Conservation (phyloP, 2,329 filamentous ascomycete species). For the Penicillium freii region DNA sequence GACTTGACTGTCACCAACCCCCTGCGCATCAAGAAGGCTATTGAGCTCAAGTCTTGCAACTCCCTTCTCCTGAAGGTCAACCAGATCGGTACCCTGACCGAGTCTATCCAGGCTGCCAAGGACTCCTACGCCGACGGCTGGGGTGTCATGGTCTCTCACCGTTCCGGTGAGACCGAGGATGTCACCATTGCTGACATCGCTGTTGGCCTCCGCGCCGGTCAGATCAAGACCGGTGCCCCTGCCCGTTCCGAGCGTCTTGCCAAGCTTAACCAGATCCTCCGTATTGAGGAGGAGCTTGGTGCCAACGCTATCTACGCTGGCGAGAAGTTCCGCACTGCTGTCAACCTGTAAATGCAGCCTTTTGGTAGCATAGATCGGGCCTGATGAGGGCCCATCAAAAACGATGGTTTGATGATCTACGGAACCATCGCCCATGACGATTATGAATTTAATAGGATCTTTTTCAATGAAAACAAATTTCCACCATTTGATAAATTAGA, state of each 20-base stretch:
- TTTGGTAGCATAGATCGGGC: constrained; percentile 6
- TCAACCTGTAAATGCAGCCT: constrained; percentile 69
- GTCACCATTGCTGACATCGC: constrained; percentile 98
- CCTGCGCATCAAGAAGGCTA: constrained; percentile 98
- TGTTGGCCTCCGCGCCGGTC: constrained; percentile 90
- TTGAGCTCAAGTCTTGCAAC: constrained; percentile 98
- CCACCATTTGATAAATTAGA: background rate
- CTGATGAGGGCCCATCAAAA: constrained; percentile 12
- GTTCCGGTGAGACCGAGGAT: constrained; percentile 98
- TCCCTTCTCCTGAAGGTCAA: constrained; percentile 99
- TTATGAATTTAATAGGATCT: constrained; percentile 30
- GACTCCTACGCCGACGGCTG: constrained; percentile 93
- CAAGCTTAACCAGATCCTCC: constrained; percentile 99
- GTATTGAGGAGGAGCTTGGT: constrained; percentile 98
- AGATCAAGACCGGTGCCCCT: constrained; percentile 99
- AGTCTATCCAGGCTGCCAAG: constrained; percentile 99
- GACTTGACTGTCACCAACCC: constrained; percentile 99
- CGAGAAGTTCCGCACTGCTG: constrained; percentile 82
- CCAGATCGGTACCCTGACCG: constrained; percentile 98
- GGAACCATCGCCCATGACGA: constrained; percentile 21
- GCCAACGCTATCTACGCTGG: constrained; percentile 89
- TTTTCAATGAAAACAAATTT: constrained; percentile 22
- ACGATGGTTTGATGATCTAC: constrained; percentile 17
- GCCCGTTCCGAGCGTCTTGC: constrained; percentile 95
- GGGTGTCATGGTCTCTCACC: constrained; percentile 99